Conservation (phyloP, 2,329 filamentous ascomycete species). For the Penicillium crustosum region DNA sequence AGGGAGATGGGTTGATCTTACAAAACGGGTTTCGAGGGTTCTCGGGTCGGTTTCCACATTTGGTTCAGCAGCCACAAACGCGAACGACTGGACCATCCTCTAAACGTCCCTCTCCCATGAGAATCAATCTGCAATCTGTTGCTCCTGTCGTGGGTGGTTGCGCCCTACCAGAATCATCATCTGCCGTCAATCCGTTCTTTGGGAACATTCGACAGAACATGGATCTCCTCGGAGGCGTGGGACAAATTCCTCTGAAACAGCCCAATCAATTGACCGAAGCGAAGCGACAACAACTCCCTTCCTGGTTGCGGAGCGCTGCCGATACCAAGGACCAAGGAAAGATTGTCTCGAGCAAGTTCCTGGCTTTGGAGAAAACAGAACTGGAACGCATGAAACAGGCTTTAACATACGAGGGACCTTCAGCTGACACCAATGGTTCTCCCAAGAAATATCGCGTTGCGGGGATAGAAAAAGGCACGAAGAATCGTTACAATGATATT, state of each 20-base stretch:
- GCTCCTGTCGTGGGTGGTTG: constrained; percentile 88
- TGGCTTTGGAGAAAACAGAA: constrained; percentile 79
- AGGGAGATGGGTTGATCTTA: constrained; percentile 71
- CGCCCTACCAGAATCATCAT: constrained; percentile 66
- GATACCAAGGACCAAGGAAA: constrained; percentile 72
- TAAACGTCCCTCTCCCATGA: constrained; percentile 54
- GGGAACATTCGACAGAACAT: constrained; percentile 95
- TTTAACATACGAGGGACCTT: constrained; percentile 59
- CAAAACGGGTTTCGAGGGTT: constrained; percentile 80
- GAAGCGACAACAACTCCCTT: constrained; percentile 60
- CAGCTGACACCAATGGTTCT: constrained; percentile 41
- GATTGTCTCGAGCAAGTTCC: constrained; percentile 75
- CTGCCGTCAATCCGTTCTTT: constrained; percentile 84
- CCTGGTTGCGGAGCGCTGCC: constrained; percentile 73
- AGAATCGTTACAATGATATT: constrained; percentile 98
- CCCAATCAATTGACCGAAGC: constrained; percentile 54
- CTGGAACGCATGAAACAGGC: constrained; percentile 91
- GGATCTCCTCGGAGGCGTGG: constrained; percentile 89
- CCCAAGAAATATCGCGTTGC: constrained; percentile 68
- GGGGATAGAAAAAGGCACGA: constrained; percentile 88
- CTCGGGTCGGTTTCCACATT: constrained; percentile 62
- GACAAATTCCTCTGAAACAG: constrained; percentile 67
- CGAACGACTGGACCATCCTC: constrained; percentile 35
- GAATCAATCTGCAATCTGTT: constrained; percentile 54
- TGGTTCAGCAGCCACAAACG: constrained; percentile 27